phyloP scores from a whole-genome alignment of 306 rosid species.

The Rosa chinensis region DNA sequence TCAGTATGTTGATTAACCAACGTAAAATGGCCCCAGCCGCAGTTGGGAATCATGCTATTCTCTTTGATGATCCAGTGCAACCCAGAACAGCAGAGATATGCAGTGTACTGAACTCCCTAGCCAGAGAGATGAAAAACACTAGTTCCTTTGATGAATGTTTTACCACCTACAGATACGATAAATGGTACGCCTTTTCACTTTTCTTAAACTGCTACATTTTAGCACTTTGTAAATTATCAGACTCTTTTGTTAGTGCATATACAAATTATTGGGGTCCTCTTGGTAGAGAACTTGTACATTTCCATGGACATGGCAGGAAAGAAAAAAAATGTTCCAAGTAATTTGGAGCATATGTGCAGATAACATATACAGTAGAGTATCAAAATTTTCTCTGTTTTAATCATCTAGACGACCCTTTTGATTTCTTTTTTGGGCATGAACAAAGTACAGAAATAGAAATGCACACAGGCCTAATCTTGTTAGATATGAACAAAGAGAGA shows the following conservation, averaged over 20 bases:
- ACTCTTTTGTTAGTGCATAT: not conserved
- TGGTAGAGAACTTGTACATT: not conserved
- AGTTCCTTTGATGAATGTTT: constrained; percentile 20
- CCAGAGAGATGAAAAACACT: constrained; percentile 52
- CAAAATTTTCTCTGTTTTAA: not conserved
- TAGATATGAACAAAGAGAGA: constrained; percentile 1
- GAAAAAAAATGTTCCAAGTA: not conserved
- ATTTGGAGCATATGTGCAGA: not conserved
- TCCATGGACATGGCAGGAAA: not conserved
- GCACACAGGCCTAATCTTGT: not conserved
- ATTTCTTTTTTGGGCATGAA: not conserved
- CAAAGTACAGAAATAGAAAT: not conserved
- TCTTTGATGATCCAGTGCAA: constrained; percentile 48
- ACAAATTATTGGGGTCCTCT: not conserved
- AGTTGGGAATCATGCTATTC: constrained; percentile 71
- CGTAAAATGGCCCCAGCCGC: constrained; percentile 62
- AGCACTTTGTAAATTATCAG: not conserved
- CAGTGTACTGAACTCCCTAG: constrained; percentile 37
- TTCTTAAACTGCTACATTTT: not conserved
- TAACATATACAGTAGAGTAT: not conserved
- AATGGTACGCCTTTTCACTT: not conserved
- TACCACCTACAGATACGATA: not conserved
- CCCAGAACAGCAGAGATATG: constrained; percentile 43
- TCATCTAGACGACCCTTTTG: not conserved
- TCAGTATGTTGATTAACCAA: constrained; percentile 59